Evolutionary conservation across 2,329 filamentous ascomycete species (phyloP), one percentile per base, ranked within the genome.

Genomic region (Aspergillus eucalypticola): DNA sequence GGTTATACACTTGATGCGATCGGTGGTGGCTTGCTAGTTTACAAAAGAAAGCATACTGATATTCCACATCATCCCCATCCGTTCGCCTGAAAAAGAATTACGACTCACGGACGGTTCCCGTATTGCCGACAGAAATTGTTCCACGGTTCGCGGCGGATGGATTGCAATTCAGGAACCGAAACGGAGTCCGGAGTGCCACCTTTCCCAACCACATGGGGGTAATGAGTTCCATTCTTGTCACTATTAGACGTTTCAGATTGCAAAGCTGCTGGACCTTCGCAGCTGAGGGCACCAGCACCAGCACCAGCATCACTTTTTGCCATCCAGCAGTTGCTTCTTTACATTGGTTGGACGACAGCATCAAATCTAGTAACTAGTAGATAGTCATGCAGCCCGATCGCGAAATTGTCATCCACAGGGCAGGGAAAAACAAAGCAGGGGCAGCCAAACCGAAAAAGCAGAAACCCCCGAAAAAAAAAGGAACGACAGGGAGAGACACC

Each of bases 131-230:
- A 27, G n/a, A 35, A 5, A 41, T 41, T 32, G 39, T 55, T 55
- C 53, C 53, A 55, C 53, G 53, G 53, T 46, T 55, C 53, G 53
- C 53, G 27, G 53, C 39, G 39, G 53, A 32, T 32, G 53, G 53
- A 55, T 19, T 35, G 41, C 53, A 23, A 55, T 55, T 19, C 53
- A 55, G 52, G 52, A 27, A 54, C 52, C 52, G 38, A 41, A 35
- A 44, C 41, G 41, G 32, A 53, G 51, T 39, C 29, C 35, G 51
- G 51, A 53, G 32, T 44, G 41, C 41, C 41, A 44, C 41, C 19
- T 23, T 44, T 15, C 23, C 32, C 32, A 35, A 27, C 44, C 44
- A 27, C 21, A 25, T 27, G 44, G 44, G 44, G 44, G 13, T 8
- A 25, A 8, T 27, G 15, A 50, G 6, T n/a, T 50, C 25, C 46